A percentile compares a stretch with the other conserved stretches of the same genome.
Conservation (phyloP, 345 rosid species). For the Lepidium aucheri region DNA sequence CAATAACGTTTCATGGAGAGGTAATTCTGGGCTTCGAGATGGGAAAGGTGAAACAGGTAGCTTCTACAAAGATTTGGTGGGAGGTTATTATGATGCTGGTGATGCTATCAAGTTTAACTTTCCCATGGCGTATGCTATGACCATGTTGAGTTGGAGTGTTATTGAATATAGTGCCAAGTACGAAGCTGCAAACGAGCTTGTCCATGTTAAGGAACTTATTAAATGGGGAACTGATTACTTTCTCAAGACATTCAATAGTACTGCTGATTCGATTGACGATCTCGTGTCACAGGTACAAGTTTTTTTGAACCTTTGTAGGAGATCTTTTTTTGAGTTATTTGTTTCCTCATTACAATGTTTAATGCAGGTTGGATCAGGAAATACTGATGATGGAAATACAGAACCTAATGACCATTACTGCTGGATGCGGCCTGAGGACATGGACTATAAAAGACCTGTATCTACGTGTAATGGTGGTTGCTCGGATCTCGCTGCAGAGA, state of each 20-base stretch:
- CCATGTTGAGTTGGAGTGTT: conserved; percentile 98
- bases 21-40: conserved; percentile 69
- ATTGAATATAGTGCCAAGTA: conserved; percentile 91
- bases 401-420: conserved; percentile 80
- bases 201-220: conserved; percentile 78
- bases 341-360: neutral
- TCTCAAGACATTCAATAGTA: conserved; percentile 79
- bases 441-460: conserved; percentile 74
- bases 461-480: conserved; percentile 48
- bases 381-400: conserved; percentile 71
- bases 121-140: conserved; percentile 84
- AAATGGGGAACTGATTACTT: conserved; percentile 94
- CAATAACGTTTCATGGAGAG: conserved; percentile 94
- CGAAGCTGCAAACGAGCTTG: conserved; percentile 88
- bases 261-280: conserved; percentile 59
- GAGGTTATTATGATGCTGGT: conserved; percentile 93
- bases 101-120: conserved; percentile 94
- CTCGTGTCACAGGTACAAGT: conserved; percentile 50
- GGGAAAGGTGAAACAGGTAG: conserved; percentile 50
- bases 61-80: conserved; percentile 57
- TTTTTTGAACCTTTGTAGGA: neutral
- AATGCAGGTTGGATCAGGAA: conserved; percentile 79
- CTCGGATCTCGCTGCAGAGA: conserved; percentile 95
- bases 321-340: neutral
- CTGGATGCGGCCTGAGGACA: conserved; percentile 99